A percentile compares a stretch with the other conserved stretches of the same genome.
Conservation (phyloP, 345 rosid species). For the Hibiscus tridactylites region DNA sequence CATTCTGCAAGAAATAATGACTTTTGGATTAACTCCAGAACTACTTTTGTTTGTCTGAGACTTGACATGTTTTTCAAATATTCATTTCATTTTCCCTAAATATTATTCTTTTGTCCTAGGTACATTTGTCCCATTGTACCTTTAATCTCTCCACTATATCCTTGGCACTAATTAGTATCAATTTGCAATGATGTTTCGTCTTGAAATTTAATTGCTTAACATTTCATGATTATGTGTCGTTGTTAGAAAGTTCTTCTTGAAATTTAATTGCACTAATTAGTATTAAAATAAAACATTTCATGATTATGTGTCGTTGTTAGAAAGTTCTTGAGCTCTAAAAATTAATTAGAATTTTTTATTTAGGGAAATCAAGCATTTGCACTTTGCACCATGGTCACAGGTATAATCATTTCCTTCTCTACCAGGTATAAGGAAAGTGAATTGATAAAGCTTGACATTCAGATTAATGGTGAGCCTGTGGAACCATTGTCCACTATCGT, state of each 20-base stretch:
- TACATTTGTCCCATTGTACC: not conserved
- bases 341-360: not conserved
- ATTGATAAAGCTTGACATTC: conserved; percentile 79
- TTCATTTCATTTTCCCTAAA: not conserved
- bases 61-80: not conserved
- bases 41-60: not conserved
- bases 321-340: not conserved
- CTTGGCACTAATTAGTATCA: not conserved
- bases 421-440: conserved; percentile 80
- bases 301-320: not conserved
- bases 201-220: not conserved
- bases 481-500: conserved; percentile 92
- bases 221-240: not conserved
- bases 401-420: conserved; percentile 17
- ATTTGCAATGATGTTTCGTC: not conserved
- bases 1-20: not conserved
- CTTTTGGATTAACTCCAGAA: not conserved
- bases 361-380: not conserved
- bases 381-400: not conserved
- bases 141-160: not conserved
- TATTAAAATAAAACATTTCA: not conserved
- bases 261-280: not conserved
- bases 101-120: not conserved
- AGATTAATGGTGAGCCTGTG: conserved; percentile 75
- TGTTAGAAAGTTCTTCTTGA: too few relatives aligned